A percentile compares a stretch with the other conserved stretches of the same genome.
Evolutionary conservation across 2,329 filamentous ascomycete species (phyloP).

Genomic region (Zymoseptoria tritici): DNA sequence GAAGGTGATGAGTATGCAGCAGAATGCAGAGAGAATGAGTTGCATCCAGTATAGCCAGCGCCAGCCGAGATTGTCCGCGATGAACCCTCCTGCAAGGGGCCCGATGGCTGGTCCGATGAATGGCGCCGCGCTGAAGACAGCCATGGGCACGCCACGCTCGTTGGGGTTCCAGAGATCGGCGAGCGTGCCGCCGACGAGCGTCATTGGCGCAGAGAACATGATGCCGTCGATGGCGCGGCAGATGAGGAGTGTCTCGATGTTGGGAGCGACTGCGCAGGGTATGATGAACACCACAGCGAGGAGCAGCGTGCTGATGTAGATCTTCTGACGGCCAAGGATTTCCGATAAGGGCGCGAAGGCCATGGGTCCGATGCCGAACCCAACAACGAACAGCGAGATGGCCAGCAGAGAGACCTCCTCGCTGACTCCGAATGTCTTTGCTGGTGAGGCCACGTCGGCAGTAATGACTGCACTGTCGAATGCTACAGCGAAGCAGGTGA

Average conservation of each 20-base stretch:
- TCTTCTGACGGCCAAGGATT: constrained; percentile 45
- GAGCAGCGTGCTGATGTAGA: constrained; percentile 45
- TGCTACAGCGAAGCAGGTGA: constrained; percentile 42
- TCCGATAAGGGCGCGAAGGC: constrained; percentile 52
- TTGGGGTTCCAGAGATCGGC: constrained; percentile 25
- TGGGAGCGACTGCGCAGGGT: constrained; percentile 49
- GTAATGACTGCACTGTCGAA: constrained; percentile 67
- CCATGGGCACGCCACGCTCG: constrained; percentile 27
- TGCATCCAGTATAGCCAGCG: constrained; percentile 70
- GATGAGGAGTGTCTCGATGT: constrained; percentile 49
- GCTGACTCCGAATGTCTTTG: constrained; percentile 58
- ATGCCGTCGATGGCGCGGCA: constrained; percentile 49
- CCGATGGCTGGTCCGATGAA: constrained; percentile 29
- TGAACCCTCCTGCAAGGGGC: constrained; percentile 63
- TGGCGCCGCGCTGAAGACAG: constrained; percentile 24
- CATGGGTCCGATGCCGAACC: constrained; percentile 26
- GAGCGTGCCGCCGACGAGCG: constrained; percentile 35
- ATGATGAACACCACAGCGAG: constrained; percentile 51
- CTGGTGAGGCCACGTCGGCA: constrained; percentile 56
- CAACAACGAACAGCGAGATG: constrained; percentile 40
- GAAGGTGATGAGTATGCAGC: constrained; percentile 72
- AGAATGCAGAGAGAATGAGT: constrained; percentile 62
- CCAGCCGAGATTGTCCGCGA: constrained; percentile 51
- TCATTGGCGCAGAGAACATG: constrained; percentile 45
- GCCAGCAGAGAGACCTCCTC: constrained; percentile 65